These are phyloP conservation scores for Ustilaginoidea virens DNA, from an alignment of 2,329 filamentous ascomycete species.

Conservation along the genomic window DNA sequence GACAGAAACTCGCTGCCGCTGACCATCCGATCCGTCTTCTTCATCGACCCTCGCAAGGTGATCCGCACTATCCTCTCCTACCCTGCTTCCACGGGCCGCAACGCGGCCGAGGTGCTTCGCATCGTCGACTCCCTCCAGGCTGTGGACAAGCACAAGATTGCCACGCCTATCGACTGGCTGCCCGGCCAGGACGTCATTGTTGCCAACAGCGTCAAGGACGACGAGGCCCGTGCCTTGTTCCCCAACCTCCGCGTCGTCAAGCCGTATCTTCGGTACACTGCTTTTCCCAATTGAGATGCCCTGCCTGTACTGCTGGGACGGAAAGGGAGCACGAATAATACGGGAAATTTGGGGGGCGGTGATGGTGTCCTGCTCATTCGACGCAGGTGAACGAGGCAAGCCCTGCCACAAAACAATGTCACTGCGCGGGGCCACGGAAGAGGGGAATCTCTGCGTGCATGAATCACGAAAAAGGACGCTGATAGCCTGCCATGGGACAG, in stretches of 20 bases:
- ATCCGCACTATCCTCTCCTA: constrained; percentile 88
- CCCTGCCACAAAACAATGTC: too few species aligned
- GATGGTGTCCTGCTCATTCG: too few species aligned
- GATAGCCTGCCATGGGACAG: too few species aligned
- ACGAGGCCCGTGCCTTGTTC: constrained; percentile 79
- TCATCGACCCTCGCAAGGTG: constrained; percentile 88
- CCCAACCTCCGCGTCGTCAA: constrained; percentile 56
- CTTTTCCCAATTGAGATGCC: too few species aligned
- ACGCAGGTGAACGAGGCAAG: too few species aligned
- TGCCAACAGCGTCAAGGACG: constrained; percentile 65
- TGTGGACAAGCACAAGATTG: constrained; percentile 76
- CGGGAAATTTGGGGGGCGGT: too few species aligned
- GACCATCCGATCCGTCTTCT: constrained; percentile 87
- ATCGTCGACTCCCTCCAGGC: constrained; percentile 68
- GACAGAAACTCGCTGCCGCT: constrained; percentile 74
- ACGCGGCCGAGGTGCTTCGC: constrained; percentile 64
- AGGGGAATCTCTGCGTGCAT: too few species aligned
- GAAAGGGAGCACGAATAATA: too few species aligned
- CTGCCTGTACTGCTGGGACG: too few species aligned
- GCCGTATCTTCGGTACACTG: constrained; percentile 61
- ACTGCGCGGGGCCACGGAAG: too few species aligned
- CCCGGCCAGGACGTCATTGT: constrained; percentile 87
- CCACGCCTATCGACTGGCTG: constrained; percentile 82
- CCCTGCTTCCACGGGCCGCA: constrained; percentile 78
- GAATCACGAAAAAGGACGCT: too few species aligned